These are phyloP conservation scores for Coniferiporia sulphurascens DNA, from an alignment of 1,284 basidiomycete genomes.

Conservation along the genomic window DNA sequence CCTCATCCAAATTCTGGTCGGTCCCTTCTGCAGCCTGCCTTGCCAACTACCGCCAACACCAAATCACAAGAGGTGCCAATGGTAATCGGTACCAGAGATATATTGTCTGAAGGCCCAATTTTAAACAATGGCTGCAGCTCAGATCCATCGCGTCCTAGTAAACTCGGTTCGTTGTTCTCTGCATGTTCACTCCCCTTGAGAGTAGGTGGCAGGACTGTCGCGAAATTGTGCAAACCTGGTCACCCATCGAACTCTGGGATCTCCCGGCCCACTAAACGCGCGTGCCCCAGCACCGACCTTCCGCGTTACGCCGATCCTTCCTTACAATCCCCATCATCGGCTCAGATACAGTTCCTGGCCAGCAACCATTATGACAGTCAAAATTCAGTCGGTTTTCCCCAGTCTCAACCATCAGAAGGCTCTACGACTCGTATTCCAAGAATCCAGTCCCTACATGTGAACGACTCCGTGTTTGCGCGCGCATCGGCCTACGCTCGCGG, in stretches of 20 bases:
- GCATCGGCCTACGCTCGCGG: constrained; percentile 4
- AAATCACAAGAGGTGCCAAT: too few species aligned
- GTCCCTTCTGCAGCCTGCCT: too few species aligned
- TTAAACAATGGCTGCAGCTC: background rate
- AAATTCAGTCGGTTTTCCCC: background rate
- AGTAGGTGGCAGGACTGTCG: background rate
- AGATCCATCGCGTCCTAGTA: background rate
- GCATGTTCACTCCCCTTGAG: background rate
- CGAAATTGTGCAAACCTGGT: background rate
- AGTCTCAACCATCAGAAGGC: background rate
- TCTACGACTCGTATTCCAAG: background rate
- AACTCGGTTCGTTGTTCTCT: background rate
- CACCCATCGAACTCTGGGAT: background rate
- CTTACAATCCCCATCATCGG: too few species aligned
- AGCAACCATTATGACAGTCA: background rate
- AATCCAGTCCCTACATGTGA: constrained; percentile 1
- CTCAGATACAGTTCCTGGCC: background rate
- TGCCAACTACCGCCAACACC: too few species aligned
- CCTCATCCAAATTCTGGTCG: too few species aligned
- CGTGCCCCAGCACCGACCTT: too few species aligned
- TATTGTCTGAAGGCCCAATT: background rate
- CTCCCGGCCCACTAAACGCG: background rate
- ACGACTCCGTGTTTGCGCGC: constrained; percentile 1
- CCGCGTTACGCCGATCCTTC: too few species aligned
- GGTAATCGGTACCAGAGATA: background rate